Conservation (phyloP, 495 filamentous ascomycete genomes). For the Penicillium bovifimosum region DNA sequence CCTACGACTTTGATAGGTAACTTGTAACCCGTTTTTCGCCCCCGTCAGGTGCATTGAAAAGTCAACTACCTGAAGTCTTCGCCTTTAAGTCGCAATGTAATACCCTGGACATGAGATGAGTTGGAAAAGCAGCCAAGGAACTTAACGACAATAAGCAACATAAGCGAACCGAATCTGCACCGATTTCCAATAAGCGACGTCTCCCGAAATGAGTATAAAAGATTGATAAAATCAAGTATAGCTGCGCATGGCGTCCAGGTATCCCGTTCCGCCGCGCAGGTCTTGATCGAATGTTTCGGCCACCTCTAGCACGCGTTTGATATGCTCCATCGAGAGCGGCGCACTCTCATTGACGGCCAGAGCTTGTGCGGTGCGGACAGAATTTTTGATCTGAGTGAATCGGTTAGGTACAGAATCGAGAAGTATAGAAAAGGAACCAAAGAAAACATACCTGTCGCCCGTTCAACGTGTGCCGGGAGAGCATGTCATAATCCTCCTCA, state of each 20-base stretch:
- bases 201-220: background rate
- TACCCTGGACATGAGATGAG: background rate
- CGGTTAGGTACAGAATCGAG: slow-evolving; percentile 1
- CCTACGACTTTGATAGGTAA: background rate
- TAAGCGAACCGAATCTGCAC: background rate
- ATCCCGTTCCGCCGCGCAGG: slow-evolving; percentile 58
- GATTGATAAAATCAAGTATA: slow-evolving; percentile 32
- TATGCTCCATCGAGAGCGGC: slow-evolving; percentile 71
- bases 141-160: background rate
- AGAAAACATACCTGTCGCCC: slow-evolving; percentile 64
- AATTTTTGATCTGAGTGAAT: slow-evolving; percentile 74
- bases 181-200: background rate
- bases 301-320: slow-evolving; percentile 76
- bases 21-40: background rate
- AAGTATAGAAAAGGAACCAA: background rate
- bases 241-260: slow-evolving; percentile 48
- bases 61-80: background rate
- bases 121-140: background rate
- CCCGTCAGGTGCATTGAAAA: background rate
- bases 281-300: slow-evolving; percentile 79
- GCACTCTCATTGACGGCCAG: slow-evolving; percentile 73
- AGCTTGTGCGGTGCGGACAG: slow-evolving; percentile 78
- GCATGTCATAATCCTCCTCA: slow-evolving; percentile 59
- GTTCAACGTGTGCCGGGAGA: slow-evolving; percentile 71
- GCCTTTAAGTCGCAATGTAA: background rate